Evolutionary conservation across 306 rosid genomes (phyloP).

Genomic region (Sicyos edulis): DNA sequence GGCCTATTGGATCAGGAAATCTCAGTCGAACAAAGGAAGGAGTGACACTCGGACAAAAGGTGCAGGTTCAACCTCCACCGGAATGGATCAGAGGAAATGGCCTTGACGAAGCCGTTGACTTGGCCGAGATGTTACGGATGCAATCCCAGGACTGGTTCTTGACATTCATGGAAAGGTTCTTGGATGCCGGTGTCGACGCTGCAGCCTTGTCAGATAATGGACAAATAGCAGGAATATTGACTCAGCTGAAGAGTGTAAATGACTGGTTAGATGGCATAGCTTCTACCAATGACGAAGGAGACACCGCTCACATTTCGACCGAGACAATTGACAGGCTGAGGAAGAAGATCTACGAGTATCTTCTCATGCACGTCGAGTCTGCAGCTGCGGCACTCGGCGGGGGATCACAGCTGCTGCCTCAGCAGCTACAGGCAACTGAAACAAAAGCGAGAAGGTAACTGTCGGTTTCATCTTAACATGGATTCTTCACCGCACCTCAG

Average conservation of each 20-base stretch:
- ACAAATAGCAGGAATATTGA: conserved; percentile 84
- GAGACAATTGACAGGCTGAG: conserved; percentile 67
- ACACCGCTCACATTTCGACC: conserved; percentile 38
- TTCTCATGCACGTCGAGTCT: conserved; percentile 87
- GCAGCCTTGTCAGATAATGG: conserved; percentile 65
- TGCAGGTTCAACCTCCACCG: conserved; percentile 42
- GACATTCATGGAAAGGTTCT: conserved; percentile 75
- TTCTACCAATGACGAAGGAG: conserved; percentile 40
- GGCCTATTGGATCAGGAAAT: conserved; percentile 39
- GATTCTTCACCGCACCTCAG: not conserved
- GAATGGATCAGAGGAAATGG: conserved; percentile 82
- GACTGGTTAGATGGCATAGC: conserved; percentile 82
- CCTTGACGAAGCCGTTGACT: conserved; percentile 54
- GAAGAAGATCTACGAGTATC: conserved; percentile 86
- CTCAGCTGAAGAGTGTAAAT: conserved; percentile 85
- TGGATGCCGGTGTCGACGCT: conserved; percentile 63
- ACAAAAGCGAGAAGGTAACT: conserved; percentile 52
- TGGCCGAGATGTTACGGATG: conserved; percentile 53
- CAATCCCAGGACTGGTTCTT: conserved; percentile 79
- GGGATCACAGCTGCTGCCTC: conserved; percentile 48
- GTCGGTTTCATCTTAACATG: conserved; percentile 12
- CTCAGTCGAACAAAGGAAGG: conserved; percentile 48
- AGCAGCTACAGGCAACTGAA: conserved; percentile 41
- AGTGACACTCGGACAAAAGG: conserved; percentile 42
- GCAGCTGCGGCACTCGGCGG: conserved; percentile 89